A percentile compares a stretch with the other conserved stretches of the same genome.
Evolutionary conservation across 192 early-diverging fungal genomes (phyloP).

Genomic region (Paraglomus occultum): DNA sequence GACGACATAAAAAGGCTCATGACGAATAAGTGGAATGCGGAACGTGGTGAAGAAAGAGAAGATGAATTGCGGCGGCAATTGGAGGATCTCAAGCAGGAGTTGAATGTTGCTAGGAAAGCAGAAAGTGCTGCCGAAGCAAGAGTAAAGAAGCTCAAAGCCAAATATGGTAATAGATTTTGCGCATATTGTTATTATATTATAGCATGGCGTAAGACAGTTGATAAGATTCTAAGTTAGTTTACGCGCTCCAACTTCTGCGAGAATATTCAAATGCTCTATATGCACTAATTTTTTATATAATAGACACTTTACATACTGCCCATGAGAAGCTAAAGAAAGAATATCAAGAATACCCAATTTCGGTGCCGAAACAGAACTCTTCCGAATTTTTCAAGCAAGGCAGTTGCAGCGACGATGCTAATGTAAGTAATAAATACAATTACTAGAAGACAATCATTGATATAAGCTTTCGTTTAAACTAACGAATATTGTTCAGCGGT

Average conservation of each 20-base stretch:
- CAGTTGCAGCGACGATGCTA: background rate
- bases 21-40: conserved; percentile 32
- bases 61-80: conserved; percentile 39
- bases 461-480: background rate
- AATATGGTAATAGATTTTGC: conserved; percentile 35
- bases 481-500: background rate
- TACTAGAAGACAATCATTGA: background rate
- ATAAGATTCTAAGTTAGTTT: no score
- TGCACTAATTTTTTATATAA: background rate
- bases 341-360: conserved; percentile 16
- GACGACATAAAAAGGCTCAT: conserved; percentile 29
- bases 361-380: no score
- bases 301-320: conserved; percentile 35
- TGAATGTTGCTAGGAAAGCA: conserved; percentile 34
- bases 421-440: background rate
- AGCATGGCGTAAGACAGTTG: background rate
- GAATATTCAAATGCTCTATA: no score
- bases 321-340: conserved; percentile 40
- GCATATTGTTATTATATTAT: background rate
- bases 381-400: no score
- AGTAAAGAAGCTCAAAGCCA: conserved; percentile 39
- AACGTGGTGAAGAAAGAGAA: conserved; percentile 35
- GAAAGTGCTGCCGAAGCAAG: conserved; percentile 38
- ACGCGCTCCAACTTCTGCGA: no score
- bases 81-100: conserved; percentile 46